Evolutionary conservation across 257 asterid genomes (phyloP).

Genomic region (Ocimum tenuiflorum): DNA sequence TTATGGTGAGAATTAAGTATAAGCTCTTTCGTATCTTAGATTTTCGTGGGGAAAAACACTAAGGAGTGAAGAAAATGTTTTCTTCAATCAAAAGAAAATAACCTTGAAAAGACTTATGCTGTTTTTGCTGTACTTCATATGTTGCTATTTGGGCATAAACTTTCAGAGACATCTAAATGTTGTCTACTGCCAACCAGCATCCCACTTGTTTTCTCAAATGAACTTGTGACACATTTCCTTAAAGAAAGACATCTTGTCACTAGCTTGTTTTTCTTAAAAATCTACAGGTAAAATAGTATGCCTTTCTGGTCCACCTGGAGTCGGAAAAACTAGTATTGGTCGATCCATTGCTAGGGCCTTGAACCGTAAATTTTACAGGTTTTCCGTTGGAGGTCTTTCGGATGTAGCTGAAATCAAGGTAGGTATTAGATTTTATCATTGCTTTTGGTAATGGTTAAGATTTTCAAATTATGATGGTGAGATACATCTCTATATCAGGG

Average conservation of each 20-base stretch:
- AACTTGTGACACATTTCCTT: background rate
- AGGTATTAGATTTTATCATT: constrained; percentile 10
- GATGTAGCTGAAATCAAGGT: constrained; percentile 99
- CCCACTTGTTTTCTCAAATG: background rate
- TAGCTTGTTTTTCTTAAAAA: constrained; percentile 15
- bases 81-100: too few species aligned
- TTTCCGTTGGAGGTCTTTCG: constrained; percentile 98
- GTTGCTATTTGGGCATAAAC: background rate
- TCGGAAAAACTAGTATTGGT: constrained; percentile 96
- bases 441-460: background rate
- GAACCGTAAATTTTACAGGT: constrained; percentile 95
- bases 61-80: too few species aligned
- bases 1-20: background rate
- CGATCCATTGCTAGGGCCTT: constrained; percentile 97
- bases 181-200: background rate
- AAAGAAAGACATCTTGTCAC: background rate
- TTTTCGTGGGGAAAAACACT: too few species aligned
- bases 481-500: constrained; percentile 56
- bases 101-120: too few species aligned
- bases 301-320: constrained; percentile 99
- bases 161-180: background rate
- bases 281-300: constrained; percentile 89
- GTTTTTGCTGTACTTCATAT: background rate
- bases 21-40: too few species aligned
- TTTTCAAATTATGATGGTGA: constrained; percentile 5